Evolutionary conservation across 768 basidiomycete species (phyloP).

Genomic region (Suillus luteus): DNA sequence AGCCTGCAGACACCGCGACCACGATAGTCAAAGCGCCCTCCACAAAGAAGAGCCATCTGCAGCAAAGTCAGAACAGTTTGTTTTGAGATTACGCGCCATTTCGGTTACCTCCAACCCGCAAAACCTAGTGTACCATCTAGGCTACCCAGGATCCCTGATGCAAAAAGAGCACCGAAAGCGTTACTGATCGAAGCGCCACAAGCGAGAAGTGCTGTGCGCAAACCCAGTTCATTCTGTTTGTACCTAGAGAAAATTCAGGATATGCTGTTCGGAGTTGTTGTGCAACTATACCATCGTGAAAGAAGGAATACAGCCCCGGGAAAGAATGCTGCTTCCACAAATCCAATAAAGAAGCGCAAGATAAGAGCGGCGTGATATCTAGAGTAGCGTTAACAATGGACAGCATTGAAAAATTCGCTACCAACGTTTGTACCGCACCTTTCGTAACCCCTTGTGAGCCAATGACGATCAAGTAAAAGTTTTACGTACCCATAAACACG

Average conservation of each 20-base stretch:
- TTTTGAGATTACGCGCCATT: background rate
- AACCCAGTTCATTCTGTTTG: slow-evolving; percentile 65
- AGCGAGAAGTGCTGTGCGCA: slow-evolving; percentile 63
- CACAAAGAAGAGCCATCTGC: slow-evolving; percentile 71
- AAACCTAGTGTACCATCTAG: slow-evolving; percentile 70
- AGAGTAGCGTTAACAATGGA: slow-evolving; percentile 3
- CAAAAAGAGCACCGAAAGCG: slow-evolving; percentile 77
- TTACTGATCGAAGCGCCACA: slow-evolving; percentile 77
- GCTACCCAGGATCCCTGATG: slow-evolving; percentile 68
- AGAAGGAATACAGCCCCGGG: slow-evolving; percentile 68
- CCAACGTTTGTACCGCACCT: slow-evolving; percentile 39
- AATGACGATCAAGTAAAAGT: slow-evolving; percentile 5
- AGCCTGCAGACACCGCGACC: slow-evolving; percentile 51
- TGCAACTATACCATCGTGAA: slow-evolving; percentile 52
- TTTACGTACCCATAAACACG: slow-evolving; percentile 45
- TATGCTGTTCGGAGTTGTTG: no score
- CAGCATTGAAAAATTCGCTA: background rate
- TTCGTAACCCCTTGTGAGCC: background rate
- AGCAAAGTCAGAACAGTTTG: background rate
- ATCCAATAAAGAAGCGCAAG: slow-evolving; percentile 79
- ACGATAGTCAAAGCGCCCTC: slow-evolving; percentile 61
- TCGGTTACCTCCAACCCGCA: slow-evolving; percentile 54
- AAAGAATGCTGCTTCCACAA: slow-evolving; percentile 66
- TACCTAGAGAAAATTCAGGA: slow-evolving; percentile 37
- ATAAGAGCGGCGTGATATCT: slow-evolving; percentile 62